Conservation (phyloP, 75 land plant species). For the Chamaecyparis obtusa region DNA sequence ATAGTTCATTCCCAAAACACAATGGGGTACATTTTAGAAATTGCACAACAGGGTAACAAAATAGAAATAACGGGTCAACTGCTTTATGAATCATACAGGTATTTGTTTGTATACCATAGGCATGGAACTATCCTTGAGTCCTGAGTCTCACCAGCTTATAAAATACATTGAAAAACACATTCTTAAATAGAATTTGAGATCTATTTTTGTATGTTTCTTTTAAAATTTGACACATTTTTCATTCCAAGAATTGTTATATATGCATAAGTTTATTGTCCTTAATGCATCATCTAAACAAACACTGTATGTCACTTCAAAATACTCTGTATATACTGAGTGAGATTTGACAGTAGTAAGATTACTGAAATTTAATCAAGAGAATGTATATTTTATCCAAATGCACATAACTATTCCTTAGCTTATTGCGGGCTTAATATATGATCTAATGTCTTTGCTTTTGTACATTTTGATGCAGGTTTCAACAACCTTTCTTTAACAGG, state of each 20-base stretch:
- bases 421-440: not conserved
- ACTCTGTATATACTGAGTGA: not conserved
- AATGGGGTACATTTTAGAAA: not conserved
- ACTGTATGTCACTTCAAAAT: not conserved
- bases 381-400: not conserved
- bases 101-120: not conserved
- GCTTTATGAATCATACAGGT: not conserved
- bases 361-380: not conserved
- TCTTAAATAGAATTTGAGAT: not conserved
- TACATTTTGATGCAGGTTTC: constrained; percentile 2
- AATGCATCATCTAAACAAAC: not conserved
- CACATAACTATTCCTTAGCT: not conserved
- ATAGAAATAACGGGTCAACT: not conserved
- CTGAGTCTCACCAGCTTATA: not conserved
- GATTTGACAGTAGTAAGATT: not conserved
- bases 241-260: not conserved
- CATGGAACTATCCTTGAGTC: not conserved
- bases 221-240: not conserved
- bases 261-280: not conserved
- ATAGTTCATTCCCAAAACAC: not conserved
- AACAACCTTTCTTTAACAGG: constrained; percentile 12
- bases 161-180: not conserved
- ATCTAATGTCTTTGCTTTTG: not conserved
- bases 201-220: not conserved
- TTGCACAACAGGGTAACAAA: not conserved